A percentile compares a stretch with the other conserved stretches of the same genome.
Conservation (phyloP, 1,139 yeast genomes). For the Lodderomyces orthopsilosis region DNA sequence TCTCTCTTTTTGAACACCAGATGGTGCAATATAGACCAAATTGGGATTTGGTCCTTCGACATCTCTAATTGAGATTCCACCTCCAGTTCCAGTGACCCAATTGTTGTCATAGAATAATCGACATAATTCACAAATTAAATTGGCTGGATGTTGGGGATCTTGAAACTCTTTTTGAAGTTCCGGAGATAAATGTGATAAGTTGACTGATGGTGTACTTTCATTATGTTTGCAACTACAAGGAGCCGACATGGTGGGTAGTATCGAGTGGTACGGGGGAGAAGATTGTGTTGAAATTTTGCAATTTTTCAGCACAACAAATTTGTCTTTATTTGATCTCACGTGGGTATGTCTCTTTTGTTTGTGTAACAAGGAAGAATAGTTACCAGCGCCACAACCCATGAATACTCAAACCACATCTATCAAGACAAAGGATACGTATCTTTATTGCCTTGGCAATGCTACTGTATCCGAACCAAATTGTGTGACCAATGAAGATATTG, state of each 20-base stretch:
- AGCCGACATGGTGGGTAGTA: conserved; percentile 17
- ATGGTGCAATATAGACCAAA: conserved; percentile 77
- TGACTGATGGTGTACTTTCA: conserved; percentile 1
- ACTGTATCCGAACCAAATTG: too few species aligned
- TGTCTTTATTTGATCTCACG: conserved; percentile 3
- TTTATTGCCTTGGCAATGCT: too few species aligned
- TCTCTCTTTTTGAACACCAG: conserved; percentile 93
- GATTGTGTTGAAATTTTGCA: conserved; percentile 2
- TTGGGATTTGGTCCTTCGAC: conserved; percentile 44
- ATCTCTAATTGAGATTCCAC: conserved; percentile 82
- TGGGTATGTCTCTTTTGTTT: background rate
- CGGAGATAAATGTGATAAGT: conserved; percentile 6
- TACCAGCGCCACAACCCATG: background rate
- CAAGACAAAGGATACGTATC: too few species aligned
- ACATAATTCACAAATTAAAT: conserved; percentile 80
- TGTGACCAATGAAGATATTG: too few species aligned
- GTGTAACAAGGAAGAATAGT: background rate
- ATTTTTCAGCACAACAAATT: background rate
- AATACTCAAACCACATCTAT: too few species aligned
- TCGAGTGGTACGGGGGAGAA: background rate
- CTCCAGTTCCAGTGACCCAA: conserved; percentile 97
- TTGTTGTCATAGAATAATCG: conserved; percentile 71
- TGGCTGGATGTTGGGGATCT: conserved; percentile 78
- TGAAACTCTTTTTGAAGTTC: conserved; percentile 16
- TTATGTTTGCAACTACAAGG: conserved; percentile 18